Percentiles rank a stretch among this genome's conserved stretches.
Conservation (phyloP, 1,284 basidiomycete genomes). For the Leucoagaricus sp. region DNA sequence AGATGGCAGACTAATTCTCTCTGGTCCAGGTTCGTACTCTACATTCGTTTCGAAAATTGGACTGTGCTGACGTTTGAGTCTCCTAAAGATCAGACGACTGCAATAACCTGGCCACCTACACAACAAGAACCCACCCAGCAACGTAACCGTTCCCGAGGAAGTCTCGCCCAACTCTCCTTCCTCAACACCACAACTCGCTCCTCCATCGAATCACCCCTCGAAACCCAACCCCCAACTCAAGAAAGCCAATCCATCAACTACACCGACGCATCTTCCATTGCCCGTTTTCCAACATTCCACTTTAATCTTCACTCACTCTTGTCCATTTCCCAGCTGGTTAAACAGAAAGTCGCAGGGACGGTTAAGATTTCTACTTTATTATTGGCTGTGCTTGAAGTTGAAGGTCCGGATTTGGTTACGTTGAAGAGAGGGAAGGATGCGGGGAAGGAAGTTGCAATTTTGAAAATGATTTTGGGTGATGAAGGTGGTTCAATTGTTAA, state of each 20-base stretch:
- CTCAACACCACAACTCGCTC: constrained; percentile 15
- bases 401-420: constrained; percentile 66
- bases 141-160: constrained; percentile 17
- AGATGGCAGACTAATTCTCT: constrained; percentile 3
- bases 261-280: constrained; percentile 67
- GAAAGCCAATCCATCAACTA: constrained; percentile 51
- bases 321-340: constrained; percentile 34
- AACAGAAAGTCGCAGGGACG: constrained; percentile 25
- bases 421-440: constrained; percentile 67
- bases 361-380: constrained; percentile 54
- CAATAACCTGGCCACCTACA: constrained; percentile 60
- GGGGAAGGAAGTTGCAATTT: constrained; percentile 63
- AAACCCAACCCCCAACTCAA: constrained; percentile 26
- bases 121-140: constrained; percentile 20
- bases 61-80: neutral
- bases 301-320: constrained; percentile 61
- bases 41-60: constrained; percentile 7
- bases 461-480: constrained; percentile 70
- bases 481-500: constrained; percentile 66
- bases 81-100: constrained; percentile 41
- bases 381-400: constrained; percentile 68
- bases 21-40: constrained; percentile 17
- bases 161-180: constrained; percentile 13
- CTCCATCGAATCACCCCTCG: constrained; percentile 8
- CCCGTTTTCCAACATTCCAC: constrained; percentile 64